Conservation (phyloP, 306 rosid species). For the Vachellia collinsii region DNA sequence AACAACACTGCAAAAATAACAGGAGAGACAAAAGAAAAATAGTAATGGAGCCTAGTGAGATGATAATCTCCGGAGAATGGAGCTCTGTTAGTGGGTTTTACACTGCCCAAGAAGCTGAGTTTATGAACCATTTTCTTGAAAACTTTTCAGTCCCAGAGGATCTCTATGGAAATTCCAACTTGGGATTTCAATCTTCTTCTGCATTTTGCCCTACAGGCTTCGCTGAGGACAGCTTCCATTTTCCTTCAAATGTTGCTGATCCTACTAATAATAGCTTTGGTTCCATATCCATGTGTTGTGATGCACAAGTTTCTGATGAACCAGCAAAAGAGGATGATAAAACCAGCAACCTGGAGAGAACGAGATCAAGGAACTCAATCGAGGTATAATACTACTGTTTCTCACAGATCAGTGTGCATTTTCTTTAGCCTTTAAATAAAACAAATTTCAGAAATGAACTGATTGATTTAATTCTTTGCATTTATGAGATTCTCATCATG, state of each 20-base stretch:
- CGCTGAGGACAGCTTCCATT: slow-evolving; percentile 43
- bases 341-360: slow-evolving; percentile 34
- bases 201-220: slow-evolving; percentile 54
- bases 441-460: background rate
- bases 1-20: background rate
- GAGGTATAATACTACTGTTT: slow-evolving; percentile 48
- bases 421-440: background rate
- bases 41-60: slow-evolving; percentile 56
- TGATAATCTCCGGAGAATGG: slow-evolving; percentile 62
- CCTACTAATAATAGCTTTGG: slow-evolving; percentile 25
- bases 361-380: slow-evolving; percentile 50
- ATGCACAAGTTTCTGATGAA: background rate
- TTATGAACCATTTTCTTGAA: slow-evolving; percentile 60
- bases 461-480: background rate
- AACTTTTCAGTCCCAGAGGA: slow-evolving; percentile 27
- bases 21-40: background rate
- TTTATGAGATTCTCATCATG: background rate
- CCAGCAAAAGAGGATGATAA: slow-evolving; percentile 41
- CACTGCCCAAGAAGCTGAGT: slow-evolving; percentile 62
- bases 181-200: slow-evolving; percentile 50
- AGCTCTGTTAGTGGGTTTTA: slow-evolving; percentile 56
- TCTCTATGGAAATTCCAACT: slow-evolving; percentile 41
- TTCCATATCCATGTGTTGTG: slow-evolving; percentile 30
- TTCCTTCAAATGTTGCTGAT: slow-evolving; percentile 41
- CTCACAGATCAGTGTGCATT: slow-evolving; percentile 5